These are phyloP conservation scores for Diplocarpon rosae DNA, from an alignment of 2,329 filamentous ascomycete genomes.

Conservation along the genomic window DNA sequence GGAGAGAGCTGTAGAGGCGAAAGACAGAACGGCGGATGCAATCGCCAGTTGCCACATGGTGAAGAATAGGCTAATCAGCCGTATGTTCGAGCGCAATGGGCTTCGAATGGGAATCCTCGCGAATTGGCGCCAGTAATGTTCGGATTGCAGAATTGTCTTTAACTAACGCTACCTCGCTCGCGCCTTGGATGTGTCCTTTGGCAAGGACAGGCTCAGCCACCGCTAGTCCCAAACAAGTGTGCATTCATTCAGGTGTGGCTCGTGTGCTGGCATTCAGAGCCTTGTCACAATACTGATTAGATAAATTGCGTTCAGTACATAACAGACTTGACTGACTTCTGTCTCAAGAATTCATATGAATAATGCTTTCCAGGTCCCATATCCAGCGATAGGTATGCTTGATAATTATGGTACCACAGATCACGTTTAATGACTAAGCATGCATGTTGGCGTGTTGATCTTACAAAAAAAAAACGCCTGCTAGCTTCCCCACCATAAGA, in stretches of 20 bases:
- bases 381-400: too few species aligned
- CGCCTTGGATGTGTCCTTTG: slow-evolving; percentile 15
- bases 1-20: slow-evolving; percentile 28
- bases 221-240: slow-evolving; percentile 3
- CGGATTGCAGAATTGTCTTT: slow-evolving; percentile 6
- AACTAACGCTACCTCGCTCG: slow-evolving; percentile 1
- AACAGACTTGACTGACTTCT: too few species aligned
- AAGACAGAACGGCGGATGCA: slow-evolving; percentile 47
- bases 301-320: too few species aligned
- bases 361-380: too few species aligned
- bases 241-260: slow-evolving; percentile 1
- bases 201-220: slow-evolving; percentile 5
- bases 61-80: slow-evolving; percentile 17
- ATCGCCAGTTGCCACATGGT: slow-evolving; percentile 31
- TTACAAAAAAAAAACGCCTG: too few species aligned
- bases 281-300: too few species aligned
- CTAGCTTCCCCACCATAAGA: too few species aligned
- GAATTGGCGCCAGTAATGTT: slow-evolving; percentile 6
- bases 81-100: slow-evolving; percentile 4
- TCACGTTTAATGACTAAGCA: too few species aligned
- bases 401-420: too few species aligned
- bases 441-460: too few species aligned
- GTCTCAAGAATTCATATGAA: too few species aligned
- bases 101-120: slow-evolving; percentile 6
- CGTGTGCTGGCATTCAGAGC: background rate